Evolutionary conservation across 2,329 filamentous ascomycete genomes (phyloP).

Genomic region (Falciphora oryzae): DNA sequence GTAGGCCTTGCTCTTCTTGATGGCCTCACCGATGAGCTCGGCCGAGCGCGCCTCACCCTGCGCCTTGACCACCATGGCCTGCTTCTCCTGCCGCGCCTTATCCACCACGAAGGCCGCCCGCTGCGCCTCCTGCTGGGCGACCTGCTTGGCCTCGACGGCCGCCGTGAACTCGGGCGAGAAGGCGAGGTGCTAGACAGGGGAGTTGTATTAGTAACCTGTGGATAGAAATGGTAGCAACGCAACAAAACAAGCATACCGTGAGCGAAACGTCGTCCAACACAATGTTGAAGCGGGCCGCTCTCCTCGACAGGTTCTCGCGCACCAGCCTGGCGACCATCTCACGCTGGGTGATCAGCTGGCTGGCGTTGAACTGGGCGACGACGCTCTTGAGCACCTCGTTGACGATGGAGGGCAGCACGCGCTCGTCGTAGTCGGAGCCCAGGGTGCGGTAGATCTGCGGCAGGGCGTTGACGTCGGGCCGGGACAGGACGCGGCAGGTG

Average conservation of each 20-base stretch:
- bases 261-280: slow-evolving; percentile 94
- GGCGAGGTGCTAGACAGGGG: slow-evolving; percentile 51
- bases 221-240: not conserved
- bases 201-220: not conserved
- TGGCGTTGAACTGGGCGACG: slow-evolving; percentile 97
- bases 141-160: slow-evolving; percentile 68
- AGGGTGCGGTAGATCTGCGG: slow-evolving; percentile 97
- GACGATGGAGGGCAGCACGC: slow-evolving; percentile 93
- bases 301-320: slow-evolving; percentile 82
- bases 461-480: slow-evolving; percentile 79
- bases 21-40: slow-evolving; percentile 95
- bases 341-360: slow-evolving; percentile 96
- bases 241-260: slow-evolving; percentile 53
- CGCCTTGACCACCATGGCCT: slow-evolving; percentile 95
- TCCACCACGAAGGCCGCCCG: slow-evolving; percentile 96
- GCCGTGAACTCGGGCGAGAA: slow-evolving; percentile 71
- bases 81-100: slow-evolving; percentile 98
- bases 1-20: slow-evolving; percentile 99
- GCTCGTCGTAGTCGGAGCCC: slow-evolving; percentile 93
- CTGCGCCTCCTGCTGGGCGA: slow-evolving; percentile 88
- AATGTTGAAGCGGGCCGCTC: slow-evolving; percentile 96
- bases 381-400: slow-evolving; percentile 99
- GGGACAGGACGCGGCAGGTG: slow-evolving; percentile 95
- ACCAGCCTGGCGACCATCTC: slow-evolving; percentile 92
- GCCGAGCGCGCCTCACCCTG: slow-evolving; percentile 98